Evolutionary conservation across 192 early-diverging fungal genomes (phyloP), one percentile per base, ranked within the genome.

Genomic region (Jimgerdemannia flammicorona): DNA sequence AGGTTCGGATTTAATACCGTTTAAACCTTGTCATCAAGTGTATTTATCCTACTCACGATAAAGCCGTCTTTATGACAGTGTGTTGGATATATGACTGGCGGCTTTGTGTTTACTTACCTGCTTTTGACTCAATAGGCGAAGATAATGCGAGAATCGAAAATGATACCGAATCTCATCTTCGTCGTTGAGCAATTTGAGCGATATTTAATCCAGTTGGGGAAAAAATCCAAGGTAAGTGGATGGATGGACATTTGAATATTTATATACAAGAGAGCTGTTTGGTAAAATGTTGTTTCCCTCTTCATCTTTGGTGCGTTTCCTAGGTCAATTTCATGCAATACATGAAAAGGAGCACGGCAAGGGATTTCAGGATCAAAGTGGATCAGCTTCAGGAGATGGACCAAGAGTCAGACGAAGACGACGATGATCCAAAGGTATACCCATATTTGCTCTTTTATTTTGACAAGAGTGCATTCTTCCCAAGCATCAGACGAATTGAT

Each of bases 121-220:
- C 2, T 64, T n/a, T 43, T 59, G 14, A 59, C 49, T 59, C 74
- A 74, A 73, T 84, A 87, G 79, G 82, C 87, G 17, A 87, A 89
- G 71, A 86, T 94, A 9, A 64, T 87, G 69, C 85, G 92, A 6
- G 93, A 94, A 77, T 91, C 92, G 40, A 88, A 90, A 69, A 76
- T 93, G 40, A 90, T 95, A 4, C 93, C 94, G 0, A 81, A 78
- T 17, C 71, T 94, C 68, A 90, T 95, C 40, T 95, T 87, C 74
- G 81, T 86, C 49, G 89, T 92, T 11, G 94, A 95, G 79, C 86
- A 92, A 73, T 92, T 91, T 67, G 94, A 95, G 70, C 87, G 90
- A 42, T 87, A 89, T 72, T 83, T 94, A 29, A 90, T 93, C 63
- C 84, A 89, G 71, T 77, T 95, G 20, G 81, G 86, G 65, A 90